Conservation (phyloP, 139 green algal genomes). For the Chlorella sorokiniana region DNA sequence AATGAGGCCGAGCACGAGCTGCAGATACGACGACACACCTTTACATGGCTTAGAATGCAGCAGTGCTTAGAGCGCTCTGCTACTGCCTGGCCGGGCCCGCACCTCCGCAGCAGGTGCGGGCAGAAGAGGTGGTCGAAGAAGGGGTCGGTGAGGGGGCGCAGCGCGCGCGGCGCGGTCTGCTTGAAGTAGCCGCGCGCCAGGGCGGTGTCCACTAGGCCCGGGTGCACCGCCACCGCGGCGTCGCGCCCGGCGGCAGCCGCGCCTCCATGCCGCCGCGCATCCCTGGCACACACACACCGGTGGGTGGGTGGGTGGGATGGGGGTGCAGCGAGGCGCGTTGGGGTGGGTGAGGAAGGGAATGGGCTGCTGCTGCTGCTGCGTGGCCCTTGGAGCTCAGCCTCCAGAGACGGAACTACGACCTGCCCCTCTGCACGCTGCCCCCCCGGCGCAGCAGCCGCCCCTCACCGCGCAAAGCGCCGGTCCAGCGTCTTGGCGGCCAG, state of each 20-base stretch:
- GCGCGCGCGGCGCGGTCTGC: conserved; percentile 6
- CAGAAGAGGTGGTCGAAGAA: conserved; percentile 27
- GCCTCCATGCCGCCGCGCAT: not conserved
- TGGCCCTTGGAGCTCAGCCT: too few species aligned
- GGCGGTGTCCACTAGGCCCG: conserved; percentile 65
- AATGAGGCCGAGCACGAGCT: not conserved
- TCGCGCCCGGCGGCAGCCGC: conserved; percentile 1
- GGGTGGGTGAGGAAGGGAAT: too few species aligned
- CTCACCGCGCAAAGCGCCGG: conserved; percentile 14
- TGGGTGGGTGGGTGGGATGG: too few species aligned
- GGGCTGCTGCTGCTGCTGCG: too few species aligned
- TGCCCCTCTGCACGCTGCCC: too few species aligned
- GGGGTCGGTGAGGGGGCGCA: conserved; percentile 21
- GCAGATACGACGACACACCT: not conserved
- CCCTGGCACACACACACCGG: too few species aligned
- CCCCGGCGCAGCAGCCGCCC: too few species aligned
- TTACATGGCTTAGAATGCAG: too few species aligned
- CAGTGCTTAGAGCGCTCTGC: not conserved
- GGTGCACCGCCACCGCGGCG: conserved; percentile 51
- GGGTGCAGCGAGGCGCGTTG: too few species aligned
- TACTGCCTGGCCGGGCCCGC: not conserved
- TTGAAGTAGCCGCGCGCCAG: conserved; percentile 60
- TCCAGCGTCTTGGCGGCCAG: conserved; percentile 64
- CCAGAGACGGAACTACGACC: too few species aligned
- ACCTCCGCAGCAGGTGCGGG: conserved; percentile 37